Evolutionary conservation across 2,329 filamentous ascomycete genomes (phyloP), one percentile per base, ranked within the genome.

Genomic region (Cyclaneusma minus): DNA sequence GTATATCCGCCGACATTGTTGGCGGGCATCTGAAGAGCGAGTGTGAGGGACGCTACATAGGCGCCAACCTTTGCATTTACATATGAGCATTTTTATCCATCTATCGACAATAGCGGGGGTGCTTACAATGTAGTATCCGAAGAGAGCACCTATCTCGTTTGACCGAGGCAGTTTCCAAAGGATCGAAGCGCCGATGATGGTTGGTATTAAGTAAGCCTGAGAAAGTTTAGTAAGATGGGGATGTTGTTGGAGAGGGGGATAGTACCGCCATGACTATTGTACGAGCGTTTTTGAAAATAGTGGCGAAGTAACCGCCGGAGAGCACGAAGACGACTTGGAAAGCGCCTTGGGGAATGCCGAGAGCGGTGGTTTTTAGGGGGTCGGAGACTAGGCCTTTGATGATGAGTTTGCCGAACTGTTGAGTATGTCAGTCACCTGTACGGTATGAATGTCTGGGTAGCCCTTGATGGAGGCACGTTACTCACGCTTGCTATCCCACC

Each of bases 291-390:
- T 50, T 54, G 33, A 64, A 49, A n/a, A 47, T 51, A 3, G 60
- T 59, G 0, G 66, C 63, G 3, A 65, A 39, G 26, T 49, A 68
- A 1, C 62, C 57, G 3, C 64, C 64, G 0, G 54, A 51, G 7
- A 69, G 52, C 18, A 70, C 58, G 35, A 52, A 65, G n/a, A 64
- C 41, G 3, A 64, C 51, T 29, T 65, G 62, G 36, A 63, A 66
- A 2, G 51, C 58, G 4, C 65, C 65, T 22, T 59, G 54, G 0
- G 65, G 66, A 16, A 70, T 68, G 0, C 62, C 64, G 3, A 64
- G 51, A 0, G 57, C 58, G 0, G 62, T 64, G 0, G 65, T 66
- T 6, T 50, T 38, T 1, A 64, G 47, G 0, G 58, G 35, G 24
- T 56, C 49, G 2, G 40, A 37, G 11, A 55, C 55, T 3, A 64